Evolutionary conservation across 208 protist species (phyloP).

Genomic region (Trypanosoma caninum): DNA sequence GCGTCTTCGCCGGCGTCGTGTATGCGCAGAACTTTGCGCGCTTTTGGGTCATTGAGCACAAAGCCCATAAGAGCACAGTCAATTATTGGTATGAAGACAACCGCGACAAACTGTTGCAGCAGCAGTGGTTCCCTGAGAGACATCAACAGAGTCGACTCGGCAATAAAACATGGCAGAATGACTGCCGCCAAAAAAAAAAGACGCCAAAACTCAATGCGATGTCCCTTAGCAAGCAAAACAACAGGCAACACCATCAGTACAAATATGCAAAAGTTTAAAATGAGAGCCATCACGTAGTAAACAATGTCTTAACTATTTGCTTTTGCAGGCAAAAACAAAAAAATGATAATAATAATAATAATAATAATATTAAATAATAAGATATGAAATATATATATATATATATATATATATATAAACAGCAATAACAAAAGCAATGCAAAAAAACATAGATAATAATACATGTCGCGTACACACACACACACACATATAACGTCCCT

Average conservation of each 20-base stretch:
- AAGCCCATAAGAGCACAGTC: slow-evolving; percentile 49
- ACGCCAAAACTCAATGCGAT: slow-evolving; percentile 45
- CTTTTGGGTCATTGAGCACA: slow-evolving; percentile 51
- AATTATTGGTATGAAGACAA: slow-evolving; percentile 41
- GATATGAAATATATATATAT: no score
- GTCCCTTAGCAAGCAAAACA: slow-evolving; percentile 51
- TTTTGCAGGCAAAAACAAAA: slow-evolving; percentile 1
- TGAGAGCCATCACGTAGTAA: slow-evolving; percentile 50
- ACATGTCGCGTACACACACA: no score
- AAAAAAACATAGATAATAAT: no score
- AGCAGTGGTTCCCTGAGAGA: slow-evolving; percentile 7
- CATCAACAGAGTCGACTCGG: slow-evolving; percentile 44
- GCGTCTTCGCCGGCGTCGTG: slow-evolving; percentile 34
- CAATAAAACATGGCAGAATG: slow-evolving; percentile 45
- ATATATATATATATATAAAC: no score
- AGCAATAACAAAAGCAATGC: no score
- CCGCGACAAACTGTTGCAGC: slow-evolving; percentile 17
- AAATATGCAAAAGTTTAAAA: slow-evolving; percentile 69
- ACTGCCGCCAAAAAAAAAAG: slow-evolving; percentile 34
- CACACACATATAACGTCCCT: no score
- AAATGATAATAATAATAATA: no score
- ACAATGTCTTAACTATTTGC: no score
- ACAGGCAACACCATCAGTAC: slow-evolving; percentile 71
- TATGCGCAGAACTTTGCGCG: slow-evolving; percentile 42
- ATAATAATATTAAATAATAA: no score